Percentiles rank a stretch among this genome's conserved stretches.
phyloP scores from a whole-genome alignment of 768 basidiomycete genomes.

The Phylloporus scabripes region DNA sequence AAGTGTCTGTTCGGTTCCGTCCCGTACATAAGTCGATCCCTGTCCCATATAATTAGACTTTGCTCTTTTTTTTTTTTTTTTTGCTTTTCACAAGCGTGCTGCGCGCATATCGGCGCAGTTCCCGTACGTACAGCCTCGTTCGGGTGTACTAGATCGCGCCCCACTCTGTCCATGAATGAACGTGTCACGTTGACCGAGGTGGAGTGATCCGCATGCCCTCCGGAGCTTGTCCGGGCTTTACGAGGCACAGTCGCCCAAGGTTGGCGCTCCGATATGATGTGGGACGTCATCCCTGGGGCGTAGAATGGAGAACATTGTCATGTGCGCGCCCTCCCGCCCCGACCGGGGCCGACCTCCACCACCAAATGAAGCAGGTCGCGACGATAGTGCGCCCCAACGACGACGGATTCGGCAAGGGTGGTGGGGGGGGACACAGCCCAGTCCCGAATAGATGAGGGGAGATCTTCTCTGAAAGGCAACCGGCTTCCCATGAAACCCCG shows the following conservation, averaged over 20 bases:
- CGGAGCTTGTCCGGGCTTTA: neutral
- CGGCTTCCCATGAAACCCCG: conserved; percentile 6
- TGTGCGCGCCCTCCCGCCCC: neutral
- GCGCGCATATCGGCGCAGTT: neutral
- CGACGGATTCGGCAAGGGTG: no score
- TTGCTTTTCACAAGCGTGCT: neutral
- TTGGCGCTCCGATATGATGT: conserved; percentile 6
- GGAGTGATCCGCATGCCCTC: no score
- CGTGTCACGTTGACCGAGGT: conserved; percentile 17
- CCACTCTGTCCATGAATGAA: conserved; percentile 4
- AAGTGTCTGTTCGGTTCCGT: neutral
- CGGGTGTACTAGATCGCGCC: neutral
- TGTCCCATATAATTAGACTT: neutral
- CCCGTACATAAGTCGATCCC: neutral
- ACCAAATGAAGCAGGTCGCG: no score
- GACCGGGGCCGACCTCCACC: neutral
- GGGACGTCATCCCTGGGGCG: neutral
- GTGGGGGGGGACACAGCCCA: neutral
- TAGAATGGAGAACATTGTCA: conserved; percentile 18
- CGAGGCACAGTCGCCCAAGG: neutral
- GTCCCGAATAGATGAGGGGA: neutral
- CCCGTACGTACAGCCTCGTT: neutral
- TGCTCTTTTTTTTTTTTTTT: no score
- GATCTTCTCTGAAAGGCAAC: conserved; percentile 1
- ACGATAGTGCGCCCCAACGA: no score